Base-by-base conservation (phyloP, 768 basidiomycete genomes). In the Russula emetica region DNA sequence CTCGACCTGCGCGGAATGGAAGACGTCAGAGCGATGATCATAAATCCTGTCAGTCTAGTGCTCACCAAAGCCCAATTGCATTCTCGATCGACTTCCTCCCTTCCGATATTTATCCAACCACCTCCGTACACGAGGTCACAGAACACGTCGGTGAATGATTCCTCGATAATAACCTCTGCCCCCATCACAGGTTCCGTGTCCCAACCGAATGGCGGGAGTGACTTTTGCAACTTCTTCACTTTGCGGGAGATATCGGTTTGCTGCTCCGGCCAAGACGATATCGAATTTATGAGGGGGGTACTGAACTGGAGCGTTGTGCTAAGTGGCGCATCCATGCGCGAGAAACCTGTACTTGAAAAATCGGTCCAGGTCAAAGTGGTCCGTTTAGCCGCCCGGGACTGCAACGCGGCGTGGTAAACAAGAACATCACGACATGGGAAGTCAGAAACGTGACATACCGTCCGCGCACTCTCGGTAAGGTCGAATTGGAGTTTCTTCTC, bases 41-140 rank as follows among this genome's bases (percentile, higher is more conserved):
- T 55, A 24, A 45, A 50, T 7, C 26, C 20, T 22, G 44, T 50
- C 10, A 38, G 63, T 9, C 38, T 30, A n/a, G 4, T 44, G 78
- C 85, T 76, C 71, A 95, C 94, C 78, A 98, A 69, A 22, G 88
- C 92, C 94, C 94, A 98, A 71, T 92, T 94, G 69, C 92, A 91
- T 67, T 95, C 92, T 67, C 89, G 79, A 72, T 93, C 92, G 2
- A 85, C 72, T 63, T 86, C 83, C 68, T 94, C 93, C 3, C 85
- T 75, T 69, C 91, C 87, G 5, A 82, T 74, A 67, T 94, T 89
- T 83, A 88, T 85, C 86, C 94, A 96, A 5, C 92, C 91, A 70
- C 83, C 86, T 56, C 85, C 94, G 67, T 87, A 91, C 6, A 92
- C 76, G 42, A 92, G 75, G 72, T 92, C 90, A 67, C 88, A 90